Evolutionary conservation across 2,329 filamentous ascomycete species (phyloP).

Genomic region (Blastomyces emzantsi): DNA sequence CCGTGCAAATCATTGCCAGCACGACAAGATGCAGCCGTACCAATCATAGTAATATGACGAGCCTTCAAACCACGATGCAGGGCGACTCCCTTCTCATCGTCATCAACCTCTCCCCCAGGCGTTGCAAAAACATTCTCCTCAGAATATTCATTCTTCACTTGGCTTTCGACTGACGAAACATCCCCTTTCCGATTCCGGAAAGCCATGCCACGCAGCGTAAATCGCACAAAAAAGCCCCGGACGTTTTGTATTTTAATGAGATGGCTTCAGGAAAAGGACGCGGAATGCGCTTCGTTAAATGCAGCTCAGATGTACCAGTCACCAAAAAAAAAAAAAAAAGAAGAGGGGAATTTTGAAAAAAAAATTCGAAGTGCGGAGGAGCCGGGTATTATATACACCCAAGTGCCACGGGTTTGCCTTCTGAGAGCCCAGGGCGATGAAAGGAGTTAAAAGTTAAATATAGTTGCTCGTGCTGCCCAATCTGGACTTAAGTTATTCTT

Average conservation of each 20-base stretch:
- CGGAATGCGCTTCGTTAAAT: neutral
- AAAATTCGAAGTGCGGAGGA: neutral
- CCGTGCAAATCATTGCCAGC: slow-evolving; percentile 27
- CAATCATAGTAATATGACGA: slow-evolving; percentile 52
- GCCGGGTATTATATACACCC: neutral
- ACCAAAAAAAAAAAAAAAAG: neutral
- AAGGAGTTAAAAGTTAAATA: neutral
- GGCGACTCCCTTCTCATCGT: slow-evolving; percentile 24
- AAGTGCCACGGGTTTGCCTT: neutral
- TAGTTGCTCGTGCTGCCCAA: neutral
- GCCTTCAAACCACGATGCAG: slow-evolving; percentile 42
- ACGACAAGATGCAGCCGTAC: slow-evolving; percentile 34
- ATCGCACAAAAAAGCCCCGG: neutral
- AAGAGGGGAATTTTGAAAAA: neutral
- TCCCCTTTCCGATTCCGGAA: slow-evolving; percentile 12
- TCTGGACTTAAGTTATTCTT: neutral
- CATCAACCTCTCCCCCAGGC: slow-evolving; percentile 19
- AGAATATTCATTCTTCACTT: slow-evolving; percentile 12
- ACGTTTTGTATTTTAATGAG: neutral
- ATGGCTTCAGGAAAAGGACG: neutral
- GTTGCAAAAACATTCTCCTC: neutral
- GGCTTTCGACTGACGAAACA: slow-evolving; percentile 11
- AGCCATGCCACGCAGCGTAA: slow-evolving; percentile 1
- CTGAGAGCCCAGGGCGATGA: neutral
- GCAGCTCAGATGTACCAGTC: neutral